Evolutionary conservation across 768 basidiomycete genomes (phyloP), one percentile per base, ranked within the genome.

Genomic region (Lyophyllum semitale): DNA sequence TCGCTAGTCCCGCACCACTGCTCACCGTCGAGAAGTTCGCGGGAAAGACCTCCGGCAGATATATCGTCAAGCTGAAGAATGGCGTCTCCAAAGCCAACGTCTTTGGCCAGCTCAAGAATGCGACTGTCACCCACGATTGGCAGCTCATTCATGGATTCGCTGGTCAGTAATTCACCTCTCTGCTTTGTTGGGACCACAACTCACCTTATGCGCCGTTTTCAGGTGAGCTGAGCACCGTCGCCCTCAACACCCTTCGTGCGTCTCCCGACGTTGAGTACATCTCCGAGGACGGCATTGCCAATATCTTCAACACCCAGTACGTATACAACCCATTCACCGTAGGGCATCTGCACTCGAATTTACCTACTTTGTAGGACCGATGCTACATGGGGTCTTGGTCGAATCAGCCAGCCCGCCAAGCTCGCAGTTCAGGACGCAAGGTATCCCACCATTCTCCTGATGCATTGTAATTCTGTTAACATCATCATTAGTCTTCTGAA

Each of bases 91-190:
- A 62, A 46, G 26, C 43, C 29, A 53, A 47, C 35, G 42, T 68
- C 49, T 37, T 65, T 37, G 51, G 48, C 20, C 8, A 40, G n/a
- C 42, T 45, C 42, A 23, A 15, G 40, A 57, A 48, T 29, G 27
- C 38, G 1, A 54, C 38, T 11, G 57, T 58, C 3, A 55, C 58
- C 38, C 54, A 63, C 46, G 63, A 71, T 12, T 72, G 67, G 67
- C 57, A 64, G 1, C 32, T 65, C 41, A 54, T 73, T 48, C 68
- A 71, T 33, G 70, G 71, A 23, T 68, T 74, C 40, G 68, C 69
- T 18, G 69, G 70, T 69, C 29, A 15, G 60, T 48, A 29, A 11
- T 40, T n/a, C n/a, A n/a, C n/a, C n/a, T n/a, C n/a, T n/a, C n/a
- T n/a, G n/a, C n/a, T 30, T 29, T 0, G 30, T 18, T 35, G 1